Conservation (phyloP, 768 basidiomycete genomes). For the Russula griseocarnosa region DNA sequence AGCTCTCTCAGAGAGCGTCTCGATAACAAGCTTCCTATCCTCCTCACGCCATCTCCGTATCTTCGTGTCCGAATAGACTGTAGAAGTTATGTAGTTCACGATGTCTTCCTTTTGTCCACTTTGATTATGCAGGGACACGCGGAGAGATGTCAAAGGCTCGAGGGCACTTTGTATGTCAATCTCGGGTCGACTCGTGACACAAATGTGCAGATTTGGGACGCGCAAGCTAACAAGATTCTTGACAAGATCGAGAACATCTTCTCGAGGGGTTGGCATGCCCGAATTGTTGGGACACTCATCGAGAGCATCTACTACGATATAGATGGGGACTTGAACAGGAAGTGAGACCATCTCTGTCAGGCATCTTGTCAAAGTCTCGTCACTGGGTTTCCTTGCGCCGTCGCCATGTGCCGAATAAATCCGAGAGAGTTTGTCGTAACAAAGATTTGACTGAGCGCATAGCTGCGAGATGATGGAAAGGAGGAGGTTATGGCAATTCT, state of each 20-base stretch:
- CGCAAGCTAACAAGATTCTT: background rate
- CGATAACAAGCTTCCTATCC: background rate
- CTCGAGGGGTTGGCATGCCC: background rate
- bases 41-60: slow-evolving; percentile 19
- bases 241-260: slow-evolving; percentile 3
- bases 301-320: background rate
- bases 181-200: slow-evolving; percentile 3
- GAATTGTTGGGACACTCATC: slow-evolving; percentile 5
- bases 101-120: slow-evolving; percentile 13
- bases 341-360: background rate
- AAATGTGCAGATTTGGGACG: background rate
- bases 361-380: background rate
- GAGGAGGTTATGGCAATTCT: background rate
- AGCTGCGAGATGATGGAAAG: slow-evolving; percentile 2
- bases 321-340: background rate
- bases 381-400: background rate
- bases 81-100: background rate
- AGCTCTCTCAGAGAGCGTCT: background rate
- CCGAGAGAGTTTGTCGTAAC: background rate
- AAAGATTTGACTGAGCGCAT: background rate
- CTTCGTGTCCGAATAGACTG: slow-evolving; percentile 1
- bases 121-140: slow-evolving; percentile 10
- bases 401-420: background rate
- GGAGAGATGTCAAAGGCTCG: background rate
- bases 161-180: background rate